Conservation (phyloP, 2,329 filamentous ascomycete species). For the Emergomyces pasteurianus region DNA sequence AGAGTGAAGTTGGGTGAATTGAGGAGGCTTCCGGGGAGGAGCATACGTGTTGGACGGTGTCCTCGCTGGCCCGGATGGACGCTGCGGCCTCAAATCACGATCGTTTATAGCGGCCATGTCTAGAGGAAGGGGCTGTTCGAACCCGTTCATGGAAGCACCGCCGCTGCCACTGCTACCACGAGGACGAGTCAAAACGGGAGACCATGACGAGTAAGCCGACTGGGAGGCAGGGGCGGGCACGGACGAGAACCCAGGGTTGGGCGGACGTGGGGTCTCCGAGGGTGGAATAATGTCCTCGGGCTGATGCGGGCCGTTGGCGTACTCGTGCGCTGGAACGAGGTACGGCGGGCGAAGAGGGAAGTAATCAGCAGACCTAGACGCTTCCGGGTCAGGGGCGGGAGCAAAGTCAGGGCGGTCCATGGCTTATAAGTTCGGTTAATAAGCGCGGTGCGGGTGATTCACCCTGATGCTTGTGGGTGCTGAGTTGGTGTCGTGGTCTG, state of each 20-base stretch:
- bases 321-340: slow-evolving; percentile 15
- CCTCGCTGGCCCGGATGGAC: slow-evolving; percentile 56
- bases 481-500: background rate
- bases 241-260: slow-evolving; percentile 20
- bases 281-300: background rate
- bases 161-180: slow-evolving; percentile 33
- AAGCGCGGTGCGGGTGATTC: background rate
- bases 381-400: slow-evolving; percentile 28
- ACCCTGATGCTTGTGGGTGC: background rate
- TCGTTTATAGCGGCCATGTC: slow-evolving; percentile 20
- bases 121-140: slow-evolving; percentile 24
- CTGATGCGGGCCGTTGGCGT: background rate
- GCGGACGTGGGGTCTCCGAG: background rate
- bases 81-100: slow-evolving; percentile 42
- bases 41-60: slow-evolving; percentile 74
- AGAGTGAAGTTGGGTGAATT: slow-evolving; percentile 35
- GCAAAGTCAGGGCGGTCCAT: slow-evolving; percentile 33
- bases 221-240: slow-evolving; percentile 14
- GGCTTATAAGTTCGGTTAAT: slow-evolving; percentile 11
- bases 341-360: slow-evolving; percentile 23
- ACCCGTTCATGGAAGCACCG: slow-evolving; percentile 23
- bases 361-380: slow-evolving; percentile 32
- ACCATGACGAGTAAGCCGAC: slow-evolving; percentile 23
- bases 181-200: slow-evolving; percentile 25
- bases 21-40: slow-evolving; percentile 44